Conservation (phyloP, 345 rosid species). For the Corymbia maculata region DNA sequence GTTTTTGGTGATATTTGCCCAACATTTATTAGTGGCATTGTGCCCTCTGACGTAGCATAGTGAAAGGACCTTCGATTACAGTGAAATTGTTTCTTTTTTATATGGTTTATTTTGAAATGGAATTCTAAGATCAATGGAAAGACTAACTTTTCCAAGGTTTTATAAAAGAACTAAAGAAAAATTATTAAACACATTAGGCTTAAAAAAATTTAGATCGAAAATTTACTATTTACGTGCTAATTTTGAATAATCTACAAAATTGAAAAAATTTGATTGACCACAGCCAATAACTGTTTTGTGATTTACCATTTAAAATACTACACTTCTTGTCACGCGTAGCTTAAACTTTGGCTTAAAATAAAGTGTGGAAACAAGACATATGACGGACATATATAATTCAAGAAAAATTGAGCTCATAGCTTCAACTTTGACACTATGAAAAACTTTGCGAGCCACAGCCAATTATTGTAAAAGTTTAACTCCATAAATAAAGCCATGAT, state of each 20-base stretch:
- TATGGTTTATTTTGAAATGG: background rate
- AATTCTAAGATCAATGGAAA: background rate
- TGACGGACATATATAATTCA: background rate
- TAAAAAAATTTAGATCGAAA: background rate
- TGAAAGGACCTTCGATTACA: background rate
- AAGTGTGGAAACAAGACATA: background rate
- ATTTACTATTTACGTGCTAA: background rate
- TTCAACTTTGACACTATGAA: background rate
- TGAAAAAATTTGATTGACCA: background rate
- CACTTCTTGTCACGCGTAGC: background rate
- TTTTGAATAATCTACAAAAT: background rate
- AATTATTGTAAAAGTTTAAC: too few species aligned
- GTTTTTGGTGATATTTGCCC: too few species aligned
- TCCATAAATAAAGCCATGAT: too few species aligned
- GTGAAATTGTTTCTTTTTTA: background rate
- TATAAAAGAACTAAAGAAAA: background rate
- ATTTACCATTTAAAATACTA: background rate
- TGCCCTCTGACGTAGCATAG: background rate
- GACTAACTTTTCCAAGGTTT: background rate
- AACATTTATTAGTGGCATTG: background rate
- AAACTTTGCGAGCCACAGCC: too few species aligned
- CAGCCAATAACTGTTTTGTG: too few species aligned
- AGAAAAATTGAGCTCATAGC: background rate
- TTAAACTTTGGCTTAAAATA: background rate
- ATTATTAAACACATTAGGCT: background rate